Conservation (phyloP, 768 basidiomycete species). For the Leucocoprinus sp. region DNA sequence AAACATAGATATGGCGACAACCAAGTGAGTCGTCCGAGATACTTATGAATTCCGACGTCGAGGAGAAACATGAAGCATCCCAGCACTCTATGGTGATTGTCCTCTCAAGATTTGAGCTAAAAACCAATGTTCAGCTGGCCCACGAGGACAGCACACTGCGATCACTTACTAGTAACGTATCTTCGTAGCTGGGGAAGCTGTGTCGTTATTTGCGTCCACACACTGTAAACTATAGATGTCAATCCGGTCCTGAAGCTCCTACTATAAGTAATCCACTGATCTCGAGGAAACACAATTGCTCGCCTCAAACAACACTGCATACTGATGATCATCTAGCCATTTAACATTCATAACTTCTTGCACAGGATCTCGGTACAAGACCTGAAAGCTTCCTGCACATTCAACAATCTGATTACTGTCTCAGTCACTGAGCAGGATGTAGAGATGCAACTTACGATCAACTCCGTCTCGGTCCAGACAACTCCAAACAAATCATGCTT, state of each 20-base stretch:
- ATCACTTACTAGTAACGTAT: conserved; percentile 7
- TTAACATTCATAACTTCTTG: conserved; percentile 21
- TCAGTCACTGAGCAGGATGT: background rate
- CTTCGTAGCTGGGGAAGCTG: conserved; percentile 7
- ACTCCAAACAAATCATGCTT: conserved; percentile 29
- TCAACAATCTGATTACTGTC: conserved; percentile 28
- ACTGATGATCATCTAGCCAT: conserved; percentile 33
- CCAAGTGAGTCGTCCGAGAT: conserved; percentile 9
- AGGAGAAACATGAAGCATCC: conserved; percentile 12
- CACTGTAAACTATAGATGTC: conserved; percentile 27
- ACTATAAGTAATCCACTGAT: background rate
- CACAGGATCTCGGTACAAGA: conserved; percentile 22
- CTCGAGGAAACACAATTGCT: background rate
- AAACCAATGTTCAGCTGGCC: background rate
- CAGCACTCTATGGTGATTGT: conserved; percentile 5
- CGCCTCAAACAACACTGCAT: conserved; percentile 34
- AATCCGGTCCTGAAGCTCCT: conserved; percentile 26
- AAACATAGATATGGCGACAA: conserved; percentile 20
- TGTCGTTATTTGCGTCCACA: conserved; percentile 29
- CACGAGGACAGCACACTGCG: background rate
- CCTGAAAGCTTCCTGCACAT: conserved; percentile 22
- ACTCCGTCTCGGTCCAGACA: conserved; percentile 38
- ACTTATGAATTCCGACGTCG: conserved; percentile 8
- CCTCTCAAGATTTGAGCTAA: conserved; percentile 7
- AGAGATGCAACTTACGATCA: conserved; percentile 25